Evolutionary conservation across 768 basidiomycete species (phyloP), one percentile per base, ranked within the genome.

Genomic region (Lanmaoa rubissima): DNA sequence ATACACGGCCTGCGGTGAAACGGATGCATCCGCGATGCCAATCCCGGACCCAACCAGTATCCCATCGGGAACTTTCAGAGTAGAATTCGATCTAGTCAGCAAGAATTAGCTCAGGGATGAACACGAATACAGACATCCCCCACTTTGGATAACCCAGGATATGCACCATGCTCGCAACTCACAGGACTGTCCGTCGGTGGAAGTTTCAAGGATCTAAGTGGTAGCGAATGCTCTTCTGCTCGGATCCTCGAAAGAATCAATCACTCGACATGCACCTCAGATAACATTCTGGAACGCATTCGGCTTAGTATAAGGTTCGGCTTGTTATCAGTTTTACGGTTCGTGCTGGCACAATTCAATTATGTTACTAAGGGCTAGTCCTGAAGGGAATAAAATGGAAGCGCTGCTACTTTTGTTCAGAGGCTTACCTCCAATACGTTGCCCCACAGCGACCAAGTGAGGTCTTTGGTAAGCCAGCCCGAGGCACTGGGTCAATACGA

Each of bases 1-100:
- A 59, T 82, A 82, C 12, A 74, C 67, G 1, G 52, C 72, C 14
- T 55, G 53, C 1, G 65, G 65, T 26, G 56, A n/a, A 42, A 62
- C 31, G 8, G 64, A 48, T 28, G 51, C 46, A 38, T 51, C 39
- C 31, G 54, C 49, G 16, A 41, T 31, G 13, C 7, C 31, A 41
- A 41, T 31, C 2, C 44, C 49, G 4, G 63, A 58, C 26, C 53
- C 55, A 48, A 48, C 26, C 17, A 55, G 51, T 13, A 44, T 34
- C 21, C 52, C 61, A n/a, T 48, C 48, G 0, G 38, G 45, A 17
- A 57, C 42, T 35, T 39, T 58, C 6, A 48, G 38, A 17, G 57
- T 41, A 48, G 36, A 19, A 3, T 16, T 31, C 21, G 49, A 38
- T 34, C 61, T 64, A 13, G 12, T 26, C n/a, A n/a, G 11, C 13